These are phyloP conservation scores for Camelina laxa DNA, from an alignment of 345 rosid genomes.

Conservation along the genomic window DNA sequence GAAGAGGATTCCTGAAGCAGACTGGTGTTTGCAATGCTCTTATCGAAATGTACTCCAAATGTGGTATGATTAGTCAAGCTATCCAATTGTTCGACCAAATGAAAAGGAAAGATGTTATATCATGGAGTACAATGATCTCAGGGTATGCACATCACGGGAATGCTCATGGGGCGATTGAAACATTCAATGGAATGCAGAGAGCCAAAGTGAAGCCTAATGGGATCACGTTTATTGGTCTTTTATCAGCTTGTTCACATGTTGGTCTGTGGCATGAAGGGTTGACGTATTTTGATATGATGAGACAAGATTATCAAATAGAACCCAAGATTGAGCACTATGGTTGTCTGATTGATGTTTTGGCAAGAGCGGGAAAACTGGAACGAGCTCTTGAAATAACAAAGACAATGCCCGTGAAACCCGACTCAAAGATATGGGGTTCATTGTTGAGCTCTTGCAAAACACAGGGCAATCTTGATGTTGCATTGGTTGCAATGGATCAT, in stretches of 20 bases:
- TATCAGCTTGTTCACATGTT: slow-evolving; percentile 60
- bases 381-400: slow-evolving; percentile 46
- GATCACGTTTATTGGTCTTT: slow-evolving; percentile 58
- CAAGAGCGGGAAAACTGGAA: slow-evolving; percentile 50
- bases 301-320: slow-evolving; percentile 46
- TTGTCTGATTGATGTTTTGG: slow-evolving; percentile 60
- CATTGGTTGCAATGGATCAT: slow-evolving; percentile 56
- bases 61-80: slow-evolving; percentile 59
- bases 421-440: slow-evolving; percentile 64
- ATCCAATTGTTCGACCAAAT: slow-evolving; percentile 47
- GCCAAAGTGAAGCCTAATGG: slow-evolving; percentile 50
- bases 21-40: slow-evolving; percentile 53
- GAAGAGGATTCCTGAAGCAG: slow-evolving; percentile 40
- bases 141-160: slow-evolving; percentile 65
- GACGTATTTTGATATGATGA: slow-evolving; percentile 54
- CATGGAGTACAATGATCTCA: slow-evolving; percentile 74
- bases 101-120: slow-evolving; percentile 52
- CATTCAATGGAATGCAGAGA: slow-evolving; percentile 57
- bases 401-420: slow-evolving; percentile 55
- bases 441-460: slow-evolving; percentile 55
- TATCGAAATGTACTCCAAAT: slow-evolving; percentile 66
- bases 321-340: slow-evolving; percentile 60
- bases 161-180: slow-evolving; percentile 45
- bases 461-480: slow-evolving; percentile 46
- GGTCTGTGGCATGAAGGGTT: slow-evolving; percentile 56